These are phyloP conservation scores for Kwoniella sp. DNA, from an alignment of 768 basidiomycete species.

Conservation along the genomic window DNA sequence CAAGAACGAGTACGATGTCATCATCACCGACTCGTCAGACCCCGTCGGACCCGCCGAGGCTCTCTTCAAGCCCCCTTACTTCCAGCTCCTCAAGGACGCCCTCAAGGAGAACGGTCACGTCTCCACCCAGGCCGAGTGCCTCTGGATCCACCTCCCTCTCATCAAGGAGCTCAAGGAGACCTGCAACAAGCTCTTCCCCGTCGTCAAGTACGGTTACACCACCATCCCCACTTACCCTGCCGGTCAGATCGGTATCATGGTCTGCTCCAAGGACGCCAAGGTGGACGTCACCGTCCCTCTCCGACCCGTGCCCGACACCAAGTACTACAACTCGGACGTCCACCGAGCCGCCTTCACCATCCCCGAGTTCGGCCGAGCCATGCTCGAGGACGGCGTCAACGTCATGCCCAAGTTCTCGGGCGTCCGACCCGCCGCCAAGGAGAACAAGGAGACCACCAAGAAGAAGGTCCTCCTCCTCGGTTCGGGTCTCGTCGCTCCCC, in stretches of 20 bases:
- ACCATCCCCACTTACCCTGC: slow-evolving; percentile 97
- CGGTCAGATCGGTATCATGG: slow-evolving; percentile 94
- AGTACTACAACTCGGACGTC: slow-evolving; percentile 78
- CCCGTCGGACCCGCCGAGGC: slow-evolving; percentile 91
- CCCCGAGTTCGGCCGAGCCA: slow-evolving; percentile 80
- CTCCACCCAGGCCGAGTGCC: slow-evolving; percentile 90
- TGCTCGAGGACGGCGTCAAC: slow-evolving; percentile 68
- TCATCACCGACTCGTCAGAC: slow-evolving; percentile 98
- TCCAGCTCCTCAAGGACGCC: slow-evolving; percentile 85
- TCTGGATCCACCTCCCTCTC: slow-evolving; percentile 87
- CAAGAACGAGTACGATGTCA: slow-evolving; percentile 84
- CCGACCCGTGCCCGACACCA: slow-evolving; percentile 64
- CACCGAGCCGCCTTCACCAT: slow-evolving; percentile 76
- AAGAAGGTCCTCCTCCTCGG: slow-evolving; percentile 82
- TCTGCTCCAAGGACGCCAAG: slow-evolving; percentile 70
- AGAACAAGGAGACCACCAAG: slow-evolving; percentile 30
- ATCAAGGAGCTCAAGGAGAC: slow-evolving; percentile 70
- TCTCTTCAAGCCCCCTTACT: slow-evolving; percentile 96
- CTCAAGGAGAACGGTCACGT: slow-evolving; percentile 85
- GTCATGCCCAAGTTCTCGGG: slow-evolving; percentile 50
- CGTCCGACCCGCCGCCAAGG: slow-evolving; percentile 35
- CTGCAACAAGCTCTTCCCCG: slow-evolving; percentile 70
- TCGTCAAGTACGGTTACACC: slow-evolving; percentile 84
- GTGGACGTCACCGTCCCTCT: slow-evolving; percentile 70
- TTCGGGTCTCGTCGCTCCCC: slow-evolving; percentile 89